A percentile compares a stretch with the other conserved stretches of the same genome.
Evolutionary conservation across 176 grass and related monocot species (phyloP).

Genomic region (Avena insularis): DNA sequence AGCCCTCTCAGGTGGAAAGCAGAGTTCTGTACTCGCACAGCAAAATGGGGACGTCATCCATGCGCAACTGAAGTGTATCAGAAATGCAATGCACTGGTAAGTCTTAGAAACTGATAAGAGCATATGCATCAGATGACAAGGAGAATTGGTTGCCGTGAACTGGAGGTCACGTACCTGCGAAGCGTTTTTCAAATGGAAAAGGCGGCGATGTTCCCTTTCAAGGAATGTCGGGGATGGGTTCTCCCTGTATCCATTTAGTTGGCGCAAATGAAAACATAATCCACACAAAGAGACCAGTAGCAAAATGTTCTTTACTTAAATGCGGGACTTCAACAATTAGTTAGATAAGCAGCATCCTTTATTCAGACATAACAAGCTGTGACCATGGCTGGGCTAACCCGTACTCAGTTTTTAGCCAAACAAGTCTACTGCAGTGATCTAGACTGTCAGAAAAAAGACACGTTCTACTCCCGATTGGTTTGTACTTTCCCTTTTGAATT

Average conservation of each 20-base stretch:
- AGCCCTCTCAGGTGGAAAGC: conserved; percentile 48
- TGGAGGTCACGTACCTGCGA: conserved; percentile 58
- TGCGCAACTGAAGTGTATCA: conserved; percentile 59
- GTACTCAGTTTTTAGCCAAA: conserved; percentile 20
- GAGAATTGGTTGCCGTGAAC: background rate
- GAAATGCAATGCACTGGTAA: conserved; percentile 23
- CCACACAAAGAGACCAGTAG: background rate
- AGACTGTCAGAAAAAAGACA: background rate
- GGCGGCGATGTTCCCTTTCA: conserved; percentile 44
- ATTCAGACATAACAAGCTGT: background rate
- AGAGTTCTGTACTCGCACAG: conserved; percentile 74
- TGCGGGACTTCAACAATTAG: background rate
- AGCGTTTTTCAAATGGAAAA: conserved; percentile 91
- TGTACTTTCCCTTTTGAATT: background rate
- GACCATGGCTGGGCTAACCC: background rate
- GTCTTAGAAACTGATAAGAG: background rate
- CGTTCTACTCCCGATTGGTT: background rate
- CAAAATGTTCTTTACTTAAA: background rate
- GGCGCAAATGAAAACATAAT: conserved; percentile 15
- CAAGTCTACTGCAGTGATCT: background rate
- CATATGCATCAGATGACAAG: conserved; percentile 20
- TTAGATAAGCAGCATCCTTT: conserved; percentile 1
- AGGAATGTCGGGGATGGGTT: conserved; percentile 40
- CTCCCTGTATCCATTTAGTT: conserved; percentile 49
- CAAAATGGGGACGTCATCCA: conserved; percentile 83